Percentiles rank a stretch among this genome's conserved stretches.
Evolutionary conservation across 208 protist species (phyloP).

Genomic region (Cochliopodium minus): DNA sequence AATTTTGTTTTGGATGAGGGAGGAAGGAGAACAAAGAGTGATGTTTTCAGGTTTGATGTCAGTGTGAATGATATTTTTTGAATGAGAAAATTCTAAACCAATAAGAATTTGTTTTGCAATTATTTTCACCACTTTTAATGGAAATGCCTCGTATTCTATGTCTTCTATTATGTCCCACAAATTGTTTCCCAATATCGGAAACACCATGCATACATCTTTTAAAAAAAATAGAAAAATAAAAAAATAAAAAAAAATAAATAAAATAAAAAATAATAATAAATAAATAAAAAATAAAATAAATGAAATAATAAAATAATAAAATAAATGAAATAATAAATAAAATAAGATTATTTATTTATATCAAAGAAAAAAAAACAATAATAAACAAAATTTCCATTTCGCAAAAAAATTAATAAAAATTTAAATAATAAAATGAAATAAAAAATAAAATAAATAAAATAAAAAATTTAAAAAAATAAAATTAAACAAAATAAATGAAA

Average conservation of each 20-base stretch:
- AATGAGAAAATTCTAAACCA: conserved; percentile 76
- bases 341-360: conserved; percentile 14
- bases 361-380: not conserved
- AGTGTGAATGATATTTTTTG: conserved; percentile 78
- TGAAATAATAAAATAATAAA: not conserved
- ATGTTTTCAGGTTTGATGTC: conserved; percentile 90
- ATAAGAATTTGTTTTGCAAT: conserved; percentile 35
- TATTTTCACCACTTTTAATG: conserved; percentile 68
- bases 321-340: not conserved
- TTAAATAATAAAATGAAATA: not conserved
- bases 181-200: conserved; percentile 84
- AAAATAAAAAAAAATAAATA: not conserved
- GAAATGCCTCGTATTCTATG: conserved; percentile 79
- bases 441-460: not conserved
- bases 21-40: conserved; percentile 56
- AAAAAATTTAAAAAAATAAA: not conserved
- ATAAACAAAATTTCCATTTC: too few species aligned
- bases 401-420: not conserved
- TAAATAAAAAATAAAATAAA: not conserved
- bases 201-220: conserved; percentile 79
- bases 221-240: not conserved
- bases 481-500: not conserved
- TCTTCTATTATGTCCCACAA: conserved; percentile 79
- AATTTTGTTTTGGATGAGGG: conserved; percentile 29
- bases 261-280: not conserved